Evolutionary conservation across 805 yeast species (phyloP).

Genomic region (Debaryomyces hansenii): DNA sequence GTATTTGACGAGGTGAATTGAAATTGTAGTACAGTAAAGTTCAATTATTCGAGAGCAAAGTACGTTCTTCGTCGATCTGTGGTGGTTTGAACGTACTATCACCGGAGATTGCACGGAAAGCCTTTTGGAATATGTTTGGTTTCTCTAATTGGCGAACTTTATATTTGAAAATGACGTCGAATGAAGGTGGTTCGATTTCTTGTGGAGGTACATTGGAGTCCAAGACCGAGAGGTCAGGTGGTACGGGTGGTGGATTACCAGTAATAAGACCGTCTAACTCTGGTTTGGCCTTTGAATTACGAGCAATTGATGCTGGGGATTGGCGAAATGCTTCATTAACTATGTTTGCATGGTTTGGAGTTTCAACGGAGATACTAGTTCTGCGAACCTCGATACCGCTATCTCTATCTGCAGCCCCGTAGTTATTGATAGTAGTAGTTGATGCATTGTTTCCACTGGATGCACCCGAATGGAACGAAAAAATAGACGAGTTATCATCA

Average conservation of each 20-base stretch:
- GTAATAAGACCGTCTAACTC: slow-evolving; percentile 32
- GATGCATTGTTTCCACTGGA: slow-evolving; percentile 1
- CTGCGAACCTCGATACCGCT: slow-evolving; percentile 14
- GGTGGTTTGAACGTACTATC: background rate
- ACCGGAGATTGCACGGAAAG: background rate
- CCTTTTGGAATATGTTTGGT: slow-evolving; percentile 5
- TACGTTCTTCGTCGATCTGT: background rate
- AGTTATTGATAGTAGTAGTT: background rate
- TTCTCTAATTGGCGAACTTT: slow-evolving; percentile 19
- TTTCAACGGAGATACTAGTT: slow-evolving; percentile 14
- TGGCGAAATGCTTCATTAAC: slow-evolving; percentile 19
- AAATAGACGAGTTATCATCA: slow-evolving; percentile 55
- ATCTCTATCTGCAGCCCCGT: slow-evolving; percentile 18
- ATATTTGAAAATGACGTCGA: slow-evolving; percentile 24
- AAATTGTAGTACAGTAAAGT: background rate
- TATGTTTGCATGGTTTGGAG: background rate
- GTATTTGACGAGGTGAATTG: too few species aligned
- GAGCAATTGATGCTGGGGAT: slow-evolving; percentile 45
- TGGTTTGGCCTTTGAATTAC: slow-evolving; percentile 37
- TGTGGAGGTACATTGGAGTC: slow-evolving; percentile 22
- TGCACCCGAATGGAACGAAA: slow-evolving; percentile 40
- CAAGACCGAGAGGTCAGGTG: slow-evolving; percentile 20
- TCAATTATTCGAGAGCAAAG: background rate
- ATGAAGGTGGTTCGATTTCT: slow-evolving; percentile 37
- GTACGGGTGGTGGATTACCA: slow-evolving; percentile 22